Percentiles rank a stretch among this genome's conserved stretches.
Conservation (phyloP, 75 land plant species). For the Selaginella tamariscina region DNA sequence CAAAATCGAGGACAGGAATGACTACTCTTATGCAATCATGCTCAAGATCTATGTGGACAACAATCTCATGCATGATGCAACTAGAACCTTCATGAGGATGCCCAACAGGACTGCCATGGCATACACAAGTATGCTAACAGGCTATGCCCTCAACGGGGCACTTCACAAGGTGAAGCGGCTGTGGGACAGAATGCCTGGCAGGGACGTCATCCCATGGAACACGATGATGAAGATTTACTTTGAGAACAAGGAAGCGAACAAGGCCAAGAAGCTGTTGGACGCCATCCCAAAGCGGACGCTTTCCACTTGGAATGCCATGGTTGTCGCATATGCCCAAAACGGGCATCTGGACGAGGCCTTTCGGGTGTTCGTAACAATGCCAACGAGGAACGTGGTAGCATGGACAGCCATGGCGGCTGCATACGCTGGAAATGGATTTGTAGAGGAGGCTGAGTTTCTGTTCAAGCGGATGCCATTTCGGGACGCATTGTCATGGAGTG, state of each 20-base stretch:
- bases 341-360: background rate
- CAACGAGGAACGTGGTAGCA: slow-evolving; percentile 3
- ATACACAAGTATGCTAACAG: background rate
- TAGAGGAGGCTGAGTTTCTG: background rate
- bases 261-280: slow-evolving; percentile 2
- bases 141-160: background rate
- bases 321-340: background rate
- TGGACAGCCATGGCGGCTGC: slow-evolving; percentile 1
- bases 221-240: background rate
- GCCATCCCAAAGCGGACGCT: background rate
- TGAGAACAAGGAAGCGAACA: background rate
- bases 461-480: background rate
- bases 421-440: background rate
- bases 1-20: slow-evolving; percentile 10
- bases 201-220: slow-evolving; percentile 7
- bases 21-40: background rate
- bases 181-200: background rate
- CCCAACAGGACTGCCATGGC: slow-evolving; percentile 1
- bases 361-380: background rate
- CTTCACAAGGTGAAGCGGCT: background rate
- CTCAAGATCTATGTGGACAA: background rate
- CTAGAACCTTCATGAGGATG: background rate
- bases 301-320: background rate
- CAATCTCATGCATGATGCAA: background rate
- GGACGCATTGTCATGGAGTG: background rate